A percentile compares a stretch with the other conserved stretches of the same genome.
Evolutionary conservation across 768 basidiomycete genomes (phyloP).

Genomic region (Podaxis sp.): DNA sequence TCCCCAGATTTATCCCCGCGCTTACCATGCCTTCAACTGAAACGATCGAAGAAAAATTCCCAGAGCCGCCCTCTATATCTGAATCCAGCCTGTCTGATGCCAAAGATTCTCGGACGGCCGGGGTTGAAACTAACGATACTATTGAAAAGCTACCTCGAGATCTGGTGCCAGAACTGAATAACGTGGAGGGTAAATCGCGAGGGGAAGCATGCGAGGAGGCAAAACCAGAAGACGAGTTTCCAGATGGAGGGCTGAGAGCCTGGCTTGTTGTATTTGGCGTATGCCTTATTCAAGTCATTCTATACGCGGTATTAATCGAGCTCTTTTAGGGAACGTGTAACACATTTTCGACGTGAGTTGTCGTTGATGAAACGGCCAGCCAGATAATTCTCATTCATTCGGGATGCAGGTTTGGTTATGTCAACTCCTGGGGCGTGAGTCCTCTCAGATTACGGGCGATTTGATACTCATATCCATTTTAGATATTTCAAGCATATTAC

Average conservation of each 20-base stretch:
- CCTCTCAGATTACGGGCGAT: background rate
- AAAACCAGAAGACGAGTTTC: slow-evolving; percentile 26
- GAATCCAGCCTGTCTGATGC: background rate
- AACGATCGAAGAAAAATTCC: background rate
- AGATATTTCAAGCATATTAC: slow-evolving; percentile 7
- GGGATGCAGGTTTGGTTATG: slow-evolving; percentile 53
- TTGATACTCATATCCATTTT: background rate
- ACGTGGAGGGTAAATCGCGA: background rate
- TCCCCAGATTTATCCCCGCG: background rate
- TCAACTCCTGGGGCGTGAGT: slow-evolving; percentile 73
- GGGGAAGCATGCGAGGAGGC: background rate
- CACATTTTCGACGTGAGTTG: slow-evolving; percentile 40
- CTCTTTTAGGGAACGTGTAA: slow-evolving; percentile 38
- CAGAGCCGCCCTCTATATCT: background rate
- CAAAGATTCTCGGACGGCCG: background rate
- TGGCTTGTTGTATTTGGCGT: slow-evolving; percentile 43
- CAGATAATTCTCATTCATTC: slow-evolving; percentile 12
- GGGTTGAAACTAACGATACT: background rate
- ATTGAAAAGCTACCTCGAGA: background rate
- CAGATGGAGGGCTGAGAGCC: slow-evolving; percentile 40
- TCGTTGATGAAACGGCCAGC: slow-evolving; percentile 9
- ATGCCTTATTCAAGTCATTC: slow-evolving; percentile 13
- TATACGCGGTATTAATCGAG: background rate
- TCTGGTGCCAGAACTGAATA: no score
- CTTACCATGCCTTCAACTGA: background rate